Percentiles rank a stretch among this genome's conserved stretches.
Conservation (phyloP, 129 eudicot species). For the Cynara cardunculus region DNA sequence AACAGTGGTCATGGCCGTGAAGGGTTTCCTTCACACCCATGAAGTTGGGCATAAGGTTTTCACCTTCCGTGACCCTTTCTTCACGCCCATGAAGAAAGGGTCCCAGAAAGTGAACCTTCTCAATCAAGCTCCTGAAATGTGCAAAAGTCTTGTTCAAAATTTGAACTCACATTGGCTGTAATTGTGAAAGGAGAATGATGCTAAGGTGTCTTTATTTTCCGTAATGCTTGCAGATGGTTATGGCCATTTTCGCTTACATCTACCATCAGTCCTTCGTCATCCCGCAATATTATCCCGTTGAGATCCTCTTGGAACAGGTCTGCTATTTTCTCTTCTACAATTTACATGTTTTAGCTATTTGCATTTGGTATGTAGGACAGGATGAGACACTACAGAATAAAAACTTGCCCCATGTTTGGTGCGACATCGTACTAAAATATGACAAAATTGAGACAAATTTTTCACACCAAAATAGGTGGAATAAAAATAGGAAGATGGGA, state of each 20-base stretch:
- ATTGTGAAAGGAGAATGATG: background rate
- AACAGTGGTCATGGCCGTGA: no score
- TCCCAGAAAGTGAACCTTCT: no score
- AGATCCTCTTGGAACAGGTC: constrained; percentile 60
- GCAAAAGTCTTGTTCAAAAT: background rate
- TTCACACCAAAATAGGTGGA: no score
- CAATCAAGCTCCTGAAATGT: no score
- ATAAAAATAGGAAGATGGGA: no score
- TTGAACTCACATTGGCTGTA: background rate
- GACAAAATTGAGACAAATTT: no score
- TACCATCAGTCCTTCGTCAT: constrained; percentile 56
- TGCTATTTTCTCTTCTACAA: background rate
- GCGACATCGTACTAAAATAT: no score
- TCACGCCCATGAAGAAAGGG: background rate
- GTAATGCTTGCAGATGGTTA: constrained; percentile 56
- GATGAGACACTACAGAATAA: background rate
- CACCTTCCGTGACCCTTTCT: background rate
- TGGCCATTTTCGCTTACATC: constrained; percentile 70
- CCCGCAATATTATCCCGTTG: constrained; percentile 40
- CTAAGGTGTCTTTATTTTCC: background rate
- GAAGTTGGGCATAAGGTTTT: background rate
- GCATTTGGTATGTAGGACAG: background rate
- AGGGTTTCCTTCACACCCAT: no score
- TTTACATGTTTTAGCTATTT: background rate
- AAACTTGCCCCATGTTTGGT: background rate